Percentiles rank a stretch among this genome's conserved stretches.
Evolutionary conservation across 2,329 filamentous ascomycete species (phyloP).

Genomic region (Trichoderma hamatum): DNA sequence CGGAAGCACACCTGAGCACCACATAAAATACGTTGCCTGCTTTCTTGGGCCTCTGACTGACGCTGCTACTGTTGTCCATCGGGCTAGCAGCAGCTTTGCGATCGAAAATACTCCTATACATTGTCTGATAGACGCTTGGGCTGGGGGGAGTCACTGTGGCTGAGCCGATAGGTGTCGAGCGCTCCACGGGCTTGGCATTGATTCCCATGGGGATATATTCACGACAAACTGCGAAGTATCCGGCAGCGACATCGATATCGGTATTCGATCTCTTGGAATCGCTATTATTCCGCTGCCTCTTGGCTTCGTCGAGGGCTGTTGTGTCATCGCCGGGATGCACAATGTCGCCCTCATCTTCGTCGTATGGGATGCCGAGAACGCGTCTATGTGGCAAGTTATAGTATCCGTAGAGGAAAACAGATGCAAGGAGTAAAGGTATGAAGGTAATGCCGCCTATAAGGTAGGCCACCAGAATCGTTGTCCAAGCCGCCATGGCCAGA

Average conservation of each 20-base stretch:
- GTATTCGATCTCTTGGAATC: slow-evolving; percentile 60
- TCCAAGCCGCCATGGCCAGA: slow-evolving; percentile 50
- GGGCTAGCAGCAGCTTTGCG: slow-evolving; percentile 61
- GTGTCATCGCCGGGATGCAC: slow-evolving; percentile 67
- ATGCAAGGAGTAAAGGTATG: slow-evolving; percentile 68
- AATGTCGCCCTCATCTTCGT: slow-evolving; percentile 45
- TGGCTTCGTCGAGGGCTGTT: slow-evolving; percentile 62
- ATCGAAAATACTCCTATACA: slow-evolving; percentile 96
- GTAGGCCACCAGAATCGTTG: slow-evolving; percentile 72
- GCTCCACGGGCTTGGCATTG: slow-evolving; percentile 89
- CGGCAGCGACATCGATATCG: slow-evolving; percentile 79
- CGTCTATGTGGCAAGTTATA: slow-evolving; percentile 63
- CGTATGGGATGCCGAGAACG: slow-evolving; percentile 40
- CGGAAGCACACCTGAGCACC: slow-evolving; percentile 69
- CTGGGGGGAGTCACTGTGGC: slow-evolving; percentile 75
- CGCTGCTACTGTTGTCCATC: slow-evolving; percentile 53
- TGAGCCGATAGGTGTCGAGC: slow-evolving; percentile 77
- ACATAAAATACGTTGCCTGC: slow-evolving; percentile 93
- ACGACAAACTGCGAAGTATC: slow-evolving; percentile 92
- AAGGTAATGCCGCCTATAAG: slow-evolving; percentile 87
- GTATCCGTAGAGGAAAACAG: slow-evolving; percentile 68
- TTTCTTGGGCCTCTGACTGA: slow-evolving; percentile 60
- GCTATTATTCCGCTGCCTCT: slow-evolving; percentile 55
- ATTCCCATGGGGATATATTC: slow-evolving; percentile 91
- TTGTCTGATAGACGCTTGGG: slow-evolving; percentile 94